phyloP scores from a whole-genome alignment of 2,329 filamentous ascomycete species.

The Stachybotrys echinatus region DNA sequence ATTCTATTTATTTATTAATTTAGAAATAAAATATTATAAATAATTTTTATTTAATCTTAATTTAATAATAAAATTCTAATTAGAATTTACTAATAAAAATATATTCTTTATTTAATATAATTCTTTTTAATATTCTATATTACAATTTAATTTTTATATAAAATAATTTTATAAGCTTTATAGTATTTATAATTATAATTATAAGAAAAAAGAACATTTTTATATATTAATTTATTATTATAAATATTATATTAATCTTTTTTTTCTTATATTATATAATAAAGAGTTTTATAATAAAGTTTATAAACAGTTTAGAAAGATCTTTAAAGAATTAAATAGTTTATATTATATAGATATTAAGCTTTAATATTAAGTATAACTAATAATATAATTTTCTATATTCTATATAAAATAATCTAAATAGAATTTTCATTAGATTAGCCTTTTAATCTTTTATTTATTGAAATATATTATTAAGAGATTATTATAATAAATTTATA shows the following conservation, averaged over 20 bases:
- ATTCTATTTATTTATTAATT: no score
- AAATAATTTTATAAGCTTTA: not conserved
- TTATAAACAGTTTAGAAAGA: not conserved
- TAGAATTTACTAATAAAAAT: no score
- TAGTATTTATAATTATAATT: not conserved
- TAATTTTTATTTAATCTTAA: no score
- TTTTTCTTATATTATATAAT: not conserved
- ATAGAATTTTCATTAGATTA: constrained; percentile 2
- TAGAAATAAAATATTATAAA: not conserved
- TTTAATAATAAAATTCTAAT: no score
- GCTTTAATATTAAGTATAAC: not conserved
- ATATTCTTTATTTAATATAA: no score
- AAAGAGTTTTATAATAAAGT: constrained; percentile 1
- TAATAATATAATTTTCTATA: not conserved
- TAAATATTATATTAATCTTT: constrained; percentile 1
- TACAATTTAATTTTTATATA: not conserved
- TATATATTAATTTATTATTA: constrained; percentile 1
- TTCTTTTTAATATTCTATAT: no score
- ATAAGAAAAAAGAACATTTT: not conserved
- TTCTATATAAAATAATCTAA: not conserved
- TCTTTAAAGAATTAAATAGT: not conserved
- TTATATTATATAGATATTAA: not conserved
- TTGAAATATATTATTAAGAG: constrained; percentile 3
- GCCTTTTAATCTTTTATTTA: not conserved
- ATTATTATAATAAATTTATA: constrained; percentile 6